A percentile compares a stretch with the other conserved stretches of the same genome.
phyloP scores from a whole-genome alignment of 331 rosid genomes.

The Pyrus hybrid region DNA sequence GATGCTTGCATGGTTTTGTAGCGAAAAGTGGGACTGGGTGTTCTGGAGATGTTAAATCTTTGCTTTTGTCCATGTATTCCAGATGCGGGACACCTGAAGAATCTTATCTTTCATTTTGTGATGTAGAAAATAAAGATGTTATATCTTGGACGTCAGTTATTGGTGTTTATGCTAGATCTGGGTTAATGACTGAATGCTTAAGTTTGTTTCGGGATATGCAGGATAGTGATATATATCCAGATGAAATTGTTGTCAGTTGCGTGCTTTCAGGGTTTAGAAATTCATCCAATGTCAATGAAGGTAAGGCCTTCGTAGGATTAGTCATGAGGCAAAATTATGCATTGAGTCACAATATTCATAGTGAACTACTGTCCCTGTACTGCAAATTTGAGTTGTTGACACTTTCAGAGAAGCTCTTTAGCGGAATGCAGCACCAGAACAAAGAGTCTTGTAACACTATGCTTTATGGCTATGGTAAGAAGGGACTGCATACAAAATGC shows the following conservation, averaged over 20 bases:
- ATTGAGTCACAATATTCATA: conserved; percentile 19
- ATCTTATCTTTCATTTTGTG: conserved; percentile 42
- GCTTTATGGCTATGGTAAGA: conserved; percentile 46
- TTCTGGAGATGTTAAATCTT: conserved; percentile 37
- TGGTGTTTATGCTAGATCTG: conserved; percentile 53
- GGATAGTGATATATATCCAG: conserved; percentile 32
- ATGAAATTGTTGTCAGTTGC: conserved; percentile 53
- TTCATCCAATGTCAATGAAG: conserved; percentile 26
- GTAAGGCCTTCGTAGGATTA: conserved; percentile 65
- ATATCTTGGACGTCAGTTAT: conserved; percentile 63
- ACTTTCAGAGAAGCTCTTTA: conserved; percentile 57
- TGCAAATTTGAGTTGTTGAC: conserved; percentile 54
- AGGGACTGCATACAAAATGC: conserved; percentile 33
- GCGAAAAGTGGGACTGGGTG: conserved; percentile 48
- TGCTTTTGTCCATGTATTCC: conserved; percentile 61
- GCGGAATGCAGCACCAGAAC: conserved; percentile 8
- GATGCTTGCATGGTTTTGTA: conserved; percentile 56
- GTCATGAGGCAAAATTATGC: conserved; percentile 31
- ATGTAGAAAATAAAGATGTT: conserved; percentile 42
- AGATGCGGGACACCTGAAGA: conserved; percentile 54
- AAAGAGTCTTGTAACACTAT: conserved; percentile 48
- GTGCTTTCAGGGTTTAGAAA: conserved; percentile 53
- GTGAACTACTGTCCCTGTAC: conserved; percentile 57
- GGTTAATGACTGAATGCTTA: conserved; percentile 44
- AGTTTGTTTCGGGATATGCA: conserved; percentile 50